phyloP scores from a whole-genome alignment of 495 filamentous ascomycete genomes.

The Apiosordaria backusii region DNA sequence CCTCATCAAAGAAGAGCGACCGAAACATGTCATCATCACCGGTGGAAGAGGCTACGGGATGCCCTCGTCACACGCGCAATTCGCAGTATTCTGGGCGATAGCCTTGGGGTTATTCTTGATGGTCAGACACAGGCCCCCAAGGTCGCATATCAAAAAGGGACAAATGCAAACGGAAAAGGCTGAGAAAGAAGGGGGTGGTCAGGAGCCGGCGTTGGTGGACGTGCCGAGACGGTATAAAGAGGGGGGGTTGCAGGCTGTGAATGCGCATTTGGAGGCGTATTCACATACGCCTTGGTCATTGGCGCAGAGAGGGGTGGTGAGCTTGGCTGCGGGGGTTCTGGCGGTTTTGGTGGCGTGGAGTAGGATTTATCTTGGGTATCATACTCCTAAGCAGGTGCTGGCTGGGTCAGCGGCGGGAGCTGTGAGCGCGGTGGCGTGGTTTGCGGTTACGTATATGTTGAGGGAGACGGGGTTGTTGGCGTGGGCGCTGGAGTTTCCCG shows the following conservation, averaged over 20 bases:
- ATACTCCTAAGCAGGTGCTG: slow-evolving; percentile 82
- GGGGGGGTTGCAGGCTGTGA: slow-evolving; percentile 21
- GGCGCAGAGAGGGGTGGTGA: slow-evolving; percentile 54
- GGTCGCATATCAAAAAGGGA: not conserved
- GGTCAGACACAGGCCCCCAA: slow-evolving; percentile 62
- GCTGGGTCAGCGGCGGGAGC: slow-evolving; percentile 71
- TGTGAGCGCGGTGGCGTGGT: slow-evolving; percentile 75
- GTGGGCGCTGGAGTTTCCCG: slow-evolving; percentile 66
- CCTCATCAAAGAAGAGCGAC: slow-evolving; percentile 85
- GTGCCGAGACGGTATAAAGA: slow-evolving; percentile 12
- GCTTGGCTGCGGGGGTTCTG: slow-evolving; percentile 51
- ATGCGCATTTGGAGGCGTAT: slow-evolving; percentile 30
- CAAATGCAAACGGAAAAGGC: not conserved
- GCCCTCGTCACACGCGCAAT: slow-evolving; percentile 98
- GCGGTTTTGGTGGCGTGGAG: slow-evolving; percentile 73
- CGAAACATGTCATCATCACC: slow-evolving; percentile 66
- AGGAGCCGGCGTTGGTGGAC: not conserved
- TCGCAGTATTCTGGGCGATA: slow-evolving; percentile 82
- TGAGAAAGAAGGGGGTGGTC: not conserved
- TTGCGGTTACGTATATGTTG: slow-evolving; percentile 59
- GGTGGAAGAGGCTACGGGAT: slow-evolving; percentile 91
- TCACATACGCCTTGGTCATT: slow-evolving; percentile 52
- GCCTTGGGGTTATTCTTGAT: slow-evolving; percentile 79
- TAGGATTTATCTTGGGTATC: slow-evolving; percentile 88
- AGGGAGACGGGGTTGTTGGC: slow-evolving; percentile 59